A percentile compares a stretch with the other conserved stretches of the same genome.
phyloP scores from a whole-genome alignment of 305 asterid species.

The Euphrasia arctica region DNA sequence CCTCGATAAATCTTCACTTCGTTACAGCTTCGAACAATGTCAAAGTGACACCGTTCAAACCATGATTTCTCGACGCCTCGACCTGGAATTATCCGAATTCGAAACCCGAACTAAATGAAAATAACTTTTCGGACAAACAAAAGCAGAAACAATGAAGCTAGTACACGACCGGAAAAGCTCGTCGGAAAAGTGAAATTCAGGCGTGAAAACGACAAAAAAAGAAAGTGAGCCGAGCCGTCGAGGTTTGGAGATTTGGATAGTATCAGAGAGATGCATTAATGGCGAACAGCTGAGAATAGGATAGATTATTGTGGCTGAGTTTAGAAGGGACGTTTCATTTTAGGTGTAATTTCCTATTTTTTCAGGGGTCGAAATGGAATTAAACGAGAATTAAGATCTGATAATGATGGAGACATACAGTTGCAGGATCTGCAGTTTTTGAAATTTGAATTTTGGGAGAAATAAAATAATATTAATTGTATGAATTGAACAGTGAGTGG shows the following conservation, averaged over 20 bases:
- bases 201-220: conserved; percentile 17
- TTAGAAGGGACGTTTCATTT: conserved; percentile 20
- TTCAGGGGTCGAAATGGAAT: conserved; percentile 20
- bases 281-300: conserved; percentile 19
- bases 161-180: conserved; percentile 13
- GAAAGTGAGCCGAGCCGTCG: conserved; percentile 6
- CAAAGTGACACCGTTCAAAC: conserved; percentile 9
- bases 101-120: conserved; percentile 6
- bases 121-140: conserved; percentile 16
- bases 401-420: conserved; percentile 4
- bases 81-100: conserved; percentile 14
- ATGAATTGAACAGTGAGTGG: conserved; percentile 18
- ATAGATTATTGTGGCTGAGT: conserved; percentile 24
- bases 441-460: conserved; percentile 29
- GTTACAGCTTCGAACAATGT: conserved; percentile 14
- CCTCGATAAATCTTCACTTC: conserved; percentile 12
- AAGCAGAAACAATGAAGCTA: conserved; percentile 18
- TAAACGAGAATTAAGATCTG: conserved; percentile 40
- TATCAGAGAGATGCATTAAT: conserved; percentile 19
- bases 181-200: conserved; percentile 16
- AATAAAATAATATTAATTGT: conserved; percentile 15
- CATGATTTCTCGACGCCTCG: conserved; percentile 11
- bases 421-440: conserved; percentile 17
- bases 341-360: neutral
- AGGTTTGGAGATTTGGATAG: conserved; percentile 5